Percentiles rank a stretch among this genome's conserved stretches.
Conservation (phyloP, 2,329 filamentous ascomycete genomes). For the Fusarium drepaniforme region DNA sequence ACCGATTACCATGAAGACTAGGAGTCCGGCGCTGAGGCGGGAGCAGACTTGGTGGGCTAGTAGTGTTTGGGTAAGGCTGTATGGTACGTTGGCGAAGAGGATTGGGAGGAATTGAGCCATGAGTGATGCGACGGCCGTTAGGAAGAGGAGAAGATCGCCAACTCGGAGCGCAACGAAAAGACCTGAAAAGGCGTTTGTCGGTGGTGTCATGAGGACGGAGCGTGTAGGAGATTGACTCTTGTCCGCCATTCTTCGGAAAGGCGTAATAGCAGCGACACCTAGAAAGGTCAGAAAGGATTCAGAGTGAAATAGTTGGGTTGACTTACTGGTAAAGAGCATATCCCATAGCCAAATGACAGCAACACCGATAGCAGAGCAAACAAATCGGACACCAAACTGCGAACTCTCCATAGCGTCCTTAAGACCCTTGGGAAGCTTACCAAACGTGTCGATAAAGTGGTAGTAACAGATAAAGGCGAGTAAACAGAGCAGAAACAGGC, state of each 20-base stretch:
- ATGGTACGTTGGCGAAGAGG: constrained; percentile 61
- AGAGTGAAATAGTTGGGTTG: fast-evolving
- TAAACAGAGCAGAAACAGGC: constrained; percentile 48
- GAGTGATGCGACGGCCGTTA: constrained; percentile 56
- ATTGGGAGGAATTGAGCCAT: constrained; percentile 62
- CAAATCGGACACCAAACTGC: constrained; percentile 57
- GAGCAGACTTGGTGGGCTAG: constrained; percentile 55
- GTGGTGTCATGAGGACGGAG: constrained; percentile 56
- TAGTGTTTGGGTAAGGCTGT: constrained; percentile 55
- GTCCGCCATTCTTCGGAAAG: constrained; percentile 54
- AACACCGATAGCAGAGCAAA: constrained; percentile 57
- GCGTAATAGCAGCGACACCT: constrained; percentile 57
- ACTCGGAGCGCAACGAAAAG: constrained; percentile 43
- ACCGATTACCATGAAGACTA: constrained; percentile 57
- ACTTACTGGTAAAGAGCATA: constrained; percentile 54
- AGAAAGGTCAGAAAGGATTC: not conserved
- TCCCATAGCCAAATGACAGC: constrained; percentile 55
- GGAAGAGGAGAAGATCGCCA: constrained; percentile 54
- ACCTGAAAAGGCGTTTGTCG: constrained; percentile 59
- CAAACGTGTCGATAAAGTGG: constrained; percentile 41
- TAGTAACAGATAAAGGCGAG: constrained; percentile 57
- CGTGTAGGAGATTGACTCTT: constrained; percentile 48
- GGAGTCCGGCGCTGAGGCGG: constrained; percentile 52
- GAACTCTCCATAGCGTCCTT: constrained; percentile 54
- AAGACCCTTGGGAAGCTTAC: constrained; percentile 41